Base-by-base conservation (phyloP, 2,329 filamentous ascomycete genomes). In the Colletotrichum acutatum region DNA sequence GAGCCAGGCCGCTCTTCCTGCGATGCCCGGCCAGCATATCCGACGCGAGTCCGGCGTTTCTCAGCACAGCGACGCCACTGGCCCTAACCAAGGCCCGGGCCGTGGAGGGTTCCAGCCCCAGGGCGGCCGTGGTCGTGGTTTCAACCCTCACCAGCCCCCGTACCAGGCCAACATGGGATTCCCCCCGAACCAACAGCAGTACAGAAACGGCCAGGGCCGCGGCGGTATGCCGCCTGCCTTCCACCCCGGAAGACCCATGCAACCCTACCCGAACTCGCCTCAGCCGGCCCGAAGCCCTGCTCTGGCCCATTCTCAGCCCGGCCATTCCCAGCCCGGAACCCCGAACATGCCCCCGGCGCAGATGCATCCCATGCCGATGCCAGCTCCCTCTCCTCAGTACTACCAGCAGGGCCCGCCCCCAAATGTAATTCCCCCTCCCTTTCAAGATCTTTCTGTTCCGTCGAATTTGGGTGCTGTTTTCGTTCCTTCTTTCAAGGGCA, bases 21-120 rank as follows among this genome's bases (percentile, higher is more conserved):
- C 90, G 67, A 93, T 93, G 78, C 88, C 90, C n/a, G 90, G 89
- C 57, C 80, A 85, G 76, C 95, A 98, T 83, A 90, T 94, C 78
- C 93, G 96, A 79, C 93, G 95, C 77, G 93, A 96, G 81, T 98
- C 96, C 14, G 72, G 68, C 53, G 74, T 75, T 34, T 75, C 74
- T 16, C 72, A 75, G 54, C 74, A 75, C 82, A 91, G 90, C 80
- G 91, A 90, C 80, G 93, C 90, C 79, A 86, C 86, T 76, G 89
- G 89, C 52, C 88, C 89, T 74, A 86, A 88, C 53, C 87, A 89
- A 74, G 86, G 88, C 52, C 87, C 91, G 78, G 88, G 87, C 76
- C 89, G 90, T 77, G 90, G 88, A 76, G 87, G 86, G 76, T 90
- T 84, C 76, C 81, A 83, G 62, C 80, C 84, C 37, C 85, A 87